Base-by-base conservation (phyloP, 352 stramenopile genomes). In the Blastocystis sp. region DNA sequence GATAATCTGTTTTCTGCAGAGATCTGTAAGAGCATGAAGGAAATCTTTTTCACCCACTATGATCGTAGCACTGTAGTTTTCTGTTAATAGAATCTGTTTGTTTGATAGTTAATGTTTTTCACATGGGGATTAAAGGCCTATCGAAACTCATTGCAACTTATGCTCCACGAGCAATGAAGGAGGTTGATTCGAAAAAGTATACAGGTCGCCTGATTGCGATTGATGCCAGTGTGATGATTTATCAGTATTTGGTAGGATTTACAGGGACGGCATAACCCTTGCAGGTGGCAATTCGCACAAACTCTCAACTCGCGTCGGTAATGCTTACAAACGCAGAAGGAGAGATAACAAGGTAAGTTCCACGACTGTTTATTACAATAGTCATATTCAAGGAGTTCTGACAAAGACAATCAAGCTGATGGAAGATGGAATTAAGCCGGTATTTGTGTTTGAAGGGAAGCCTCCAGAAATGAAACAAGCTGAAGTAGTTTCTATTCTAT, bases 381-480 rank as follows among this genome's bases (percentile, higher is more conserved):
- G 90, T 63, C 94, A 97, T 90, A 95, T 97, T 54, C 94, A 96
- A 90, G 97, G 97, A 70, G 98, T 99, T 93, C 98, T 99, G 91
- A 98, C 97, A 91, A 94, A 97, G 18, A 99, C 97, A 37, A 98
- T 99, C 91, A 96, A 96, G 47, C 95, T 98, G 91, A 95, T 99
- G 91, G 94, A 96, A 73, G 97, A 97, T 90, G 97, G 97, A 15
- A 93, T 99, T 75, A 97, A 97, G 90, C 97, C 97, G 13, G 95
- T 98, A 47, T 99, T 98, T 90, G 96, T 99, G 18, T 99, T 99
- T 92, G 97, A 99, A 90, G 97, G 97, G 45, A 98, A 98, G 91
- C 96, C 97, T 50, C 97, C 97, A 4, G 92, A 95, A 53, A 94
- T 99, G 91, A 99, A 99, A 92, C 94, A 92, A 68, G 95, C 95